Conservation (phyloP, 805 yeast genomes). For the Starmerella sirachaensis region DNA sequence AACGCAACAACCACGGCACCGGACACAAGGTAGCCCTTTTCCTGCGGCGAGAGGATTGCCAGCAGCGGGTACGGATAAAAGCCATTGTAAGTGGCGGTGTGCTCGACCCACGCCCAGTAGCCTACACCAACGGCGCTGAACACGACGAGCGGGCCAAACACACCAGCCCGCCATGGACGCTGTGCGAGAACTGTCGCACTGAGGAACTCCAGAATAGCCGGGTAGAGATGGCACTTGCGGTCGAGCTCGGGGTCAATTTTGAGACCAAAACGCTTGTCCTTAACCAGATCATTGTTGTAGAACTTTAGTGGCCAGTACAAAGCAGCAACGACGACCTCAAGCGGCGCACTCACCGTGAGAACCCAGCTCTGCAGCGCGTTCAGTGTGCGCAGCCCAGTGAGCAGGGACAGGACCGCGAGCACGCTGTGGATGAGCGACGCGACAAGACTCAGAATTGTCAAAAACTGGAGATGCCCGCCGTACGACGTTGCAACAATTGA, state of each 20-base stretch:
- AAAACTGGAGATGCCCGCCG: conserved; percentile 31
- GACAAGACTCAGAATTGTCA: conserved; percentile 25
- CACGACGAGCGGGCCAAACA: conserved; percentile 15
- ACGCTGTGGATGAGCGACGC: conserved; percentile 20
- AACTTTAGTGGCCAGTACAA: conserved; percentile 28
- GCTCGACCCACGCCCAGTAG: conserved; percentile 30
- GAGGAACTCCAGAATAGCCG: conserved; percentile 23
- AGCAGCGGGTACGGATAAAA: conserved; percentile 30
- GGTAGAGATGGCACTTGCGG: conserved; percentile 25
- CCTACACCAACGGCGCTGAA: conserved; percentile 20
- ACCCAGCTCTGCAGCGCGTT: conserved; percentile 19
- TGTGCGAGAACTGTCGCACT: conserved; percentile 24
- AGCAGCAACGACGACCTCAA: conserved; percentile 26
- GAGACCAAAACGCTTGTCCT: conserved; percentile 23
- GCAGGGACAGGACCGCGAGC: conserved; percentile 26
- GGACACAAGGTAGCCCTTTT: conserved; percentile 21
- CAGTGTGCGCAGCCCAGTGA: conserved; percentile 21
- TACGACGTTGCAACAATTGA: conserved; percentile 17
- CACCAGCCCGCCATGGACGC: conserved; percentile 22
- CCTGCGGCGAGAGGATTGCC: conserved; percentile 17
- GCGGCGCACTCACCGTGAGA: conserved; percentile 25
- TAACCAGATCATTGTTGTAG: conserved; percentile 23
- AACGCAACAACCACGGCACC: conserved; percentile 20
- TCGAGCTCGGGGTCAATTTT: conserved; percentile 24
- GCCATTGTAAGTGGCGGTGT: conserved; percentile 23